phyloP scores from a whole-genome alignment of 495 filamentous ascomycete species.

The Filosporella fistucella region DNA sequence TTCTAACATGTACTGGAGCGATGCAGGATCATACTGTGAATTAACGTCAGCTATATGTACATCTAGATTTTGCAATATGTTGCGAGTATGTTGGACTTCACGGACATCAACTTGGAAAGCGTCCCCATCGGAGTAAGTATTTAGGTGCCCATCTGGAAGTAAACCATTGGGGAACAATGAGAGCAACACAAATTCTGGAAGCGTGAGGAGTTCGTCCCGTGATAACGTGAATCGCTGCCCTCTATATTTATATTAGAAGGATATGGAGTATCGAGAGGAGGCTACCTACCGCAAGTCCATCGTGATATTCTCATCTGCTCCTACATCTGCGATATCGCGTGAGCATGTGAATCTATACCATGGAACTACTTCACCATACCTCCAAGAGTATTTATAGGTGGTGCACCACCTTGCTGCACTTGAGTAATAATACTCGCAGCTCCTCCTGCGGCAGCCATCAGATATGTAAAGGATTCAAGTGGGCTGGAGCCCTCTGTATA shows the following conservation, averaged over 20 bases:
- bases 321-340: conserved; percentile 55
- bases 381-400: conserved; percentile 81
- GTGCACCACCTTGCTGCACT: conserved; percentile 84
- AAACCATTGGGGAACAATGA: conserved; percentile 98
- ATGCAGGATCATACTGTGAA: conserved; percentile 88
- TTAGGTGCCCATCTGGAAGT: conserved; percentile 95
- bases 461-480: conserved; percentile 88
- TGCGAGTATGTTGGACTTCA: conserved; percentile 29
- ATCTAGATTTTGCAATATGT: conserved; percentile 40
- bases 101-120: conserved; percentile 92
- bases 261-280: background rate
- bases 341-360: conserved; percentile 4
- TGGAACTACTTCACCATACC: conserved; percentile 46
- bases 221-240: conserved; percentile 91
- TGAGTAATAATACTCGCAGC: conserved; percentile 98
- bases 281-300: conserved; percentile 79
- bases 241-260: conserved; percentile 44
- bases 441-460: conserved; percentile 96
- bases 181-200: conserved; percentile 96
- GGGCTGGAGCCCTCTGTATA: conserved; percentile 94
- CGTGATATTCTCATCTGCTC: conserved; percentile 90
- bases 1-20: conserved; percentile 98
- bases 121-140: conserved; percentile 83
- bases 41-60: conserved; percentile 53
- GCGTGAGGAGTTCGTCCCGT: conserved; percentile 87